Evolutionary conservation across 2,329 filamentous ascomycete species (phyloP), one percentile per base, ranked within the genome.

Genomic region (Beauveria caledonica): DNA sequence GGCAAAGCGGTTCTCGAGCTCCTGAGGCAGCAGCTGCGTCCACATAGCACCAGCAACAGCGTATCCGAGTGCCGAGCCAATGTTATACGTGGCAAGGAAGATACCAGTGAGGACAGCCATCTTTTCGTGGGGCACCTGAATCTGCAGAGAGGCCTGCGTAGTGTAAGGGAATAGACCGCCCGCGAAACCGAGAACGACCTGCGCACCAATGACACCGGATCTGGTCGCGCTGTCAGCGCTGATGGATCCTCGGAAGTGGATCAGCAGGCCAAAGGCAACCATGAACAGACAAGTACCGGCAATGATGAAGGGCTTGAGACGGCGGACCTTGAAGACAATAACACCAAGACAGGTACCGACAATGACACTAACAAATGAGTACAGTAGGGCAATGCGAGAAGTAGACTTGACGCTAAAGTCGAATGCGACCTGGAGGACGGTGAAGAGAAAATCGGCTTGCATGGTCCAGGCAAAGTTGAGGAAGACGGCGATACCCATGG

Each of bases 211-310:
- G 60, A 88, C 76, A 29, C 85, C 85, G 1, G 78, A 76, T 60
- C 82, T 74, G 62, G 73, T 76, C 10, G 75, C 69, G 0, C 66
- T 60, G 19, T 67, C 71, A 11, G 74, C 66, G 21, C 66, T 71
- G 15, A 74, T 66, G 6, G 79, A 77, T 40, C 84, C 84, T n/a
- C 85, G 82, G 74, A 77, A 88, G 64, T 78, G 76, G 66, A 87
- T 86, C 19, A 88, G 74, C 1, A 88, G 76, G 10, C 85, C 85
- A 63, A 86, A 87, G 1, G 85, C 84, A n/a, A 85, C 81, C 66
- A 85, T 75, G 73, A 85, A 87, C 2, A 87, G 74, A 9, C 74
- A 71, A 1, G 83, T 86, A 39, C 85, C 86, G 29, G 73, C 72
- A 44, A 87, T 70, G 67, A 87, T 86, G 69, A 88, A 85, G n/a